These are phyloP conservation scores for Wickerhamiella occidentalis DNA, from an alignment of 805 yeast genomes.

Conservation along the genomic window DNA sequence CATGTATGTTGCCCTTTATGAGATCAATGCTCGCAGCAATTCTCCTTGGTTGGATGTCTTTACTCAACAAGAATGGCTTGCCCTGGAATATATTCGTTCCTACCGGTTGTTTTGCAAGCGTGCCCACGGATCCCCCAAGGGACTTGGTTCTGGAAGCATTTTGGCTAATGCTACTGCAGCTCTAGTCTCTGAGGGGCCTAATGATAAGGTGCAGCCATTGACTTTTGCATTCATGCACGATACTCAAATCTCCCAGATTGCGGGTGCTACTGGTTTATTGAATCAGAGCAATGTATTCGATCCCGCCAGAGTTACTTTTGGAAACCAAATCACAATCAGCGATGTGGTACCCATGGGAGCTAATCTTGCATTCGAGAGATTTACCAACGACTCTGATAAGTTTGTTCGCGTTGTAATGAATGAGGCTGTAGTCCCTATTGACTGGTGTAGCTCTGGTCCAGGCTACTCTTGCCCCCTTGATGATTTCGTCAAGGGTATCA, in stretches of 20 bases:
- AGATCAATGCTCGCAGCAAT: conserved; percentile 36
- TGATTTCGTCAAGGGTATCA: conserved; percentile 21
- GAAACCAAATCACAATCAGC: conserved; percentile 35
- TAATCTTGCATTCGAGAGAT: conserved; percentile 39
- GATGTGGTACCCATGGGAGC: conserved; percentile 50
- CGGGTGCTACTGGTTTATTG: conserved; percentile 38
- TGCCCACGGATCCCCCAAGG: conserved; percentile 39
- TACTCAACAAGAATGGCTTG: conserved; percentile 38
- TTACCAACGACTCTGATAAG: conserved; percentile 28
- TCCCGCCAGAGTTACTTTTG: conserved; percentile 35
- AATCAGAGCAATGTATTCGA: conserved; percentile 34
- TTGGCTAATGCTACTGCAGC: conserved; percentile 38
- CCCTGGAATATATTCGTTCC: conserved; percentile 34
- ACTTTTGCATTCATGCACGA: conserved; percentile 44
- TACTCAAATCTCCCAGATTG: conserved; percentile 41
- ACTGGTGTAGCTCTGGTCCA: conserved; percentile 41
- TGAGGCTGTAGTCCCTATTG: conserved; percentile 44
- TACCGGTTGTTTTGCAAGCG: conserved; percentile 35
- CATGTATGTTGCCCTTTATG: conserved; percentile 40
- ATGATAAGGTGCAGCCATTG: conserved; percentile 27
- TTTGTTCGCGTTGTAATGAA: conserved; percentile 40
- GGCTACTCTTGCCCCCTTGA: conserved; percentile 38
- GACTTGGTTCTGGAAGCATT: conserved; percentile 34
- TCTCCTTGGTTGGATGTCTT: conserved; percentile 36
- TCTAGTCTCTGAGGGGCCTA: conserved; percentile 32